Conservation (phyloP, 768 basidiomycete genomes). For the Suillus placidus region DNA sequence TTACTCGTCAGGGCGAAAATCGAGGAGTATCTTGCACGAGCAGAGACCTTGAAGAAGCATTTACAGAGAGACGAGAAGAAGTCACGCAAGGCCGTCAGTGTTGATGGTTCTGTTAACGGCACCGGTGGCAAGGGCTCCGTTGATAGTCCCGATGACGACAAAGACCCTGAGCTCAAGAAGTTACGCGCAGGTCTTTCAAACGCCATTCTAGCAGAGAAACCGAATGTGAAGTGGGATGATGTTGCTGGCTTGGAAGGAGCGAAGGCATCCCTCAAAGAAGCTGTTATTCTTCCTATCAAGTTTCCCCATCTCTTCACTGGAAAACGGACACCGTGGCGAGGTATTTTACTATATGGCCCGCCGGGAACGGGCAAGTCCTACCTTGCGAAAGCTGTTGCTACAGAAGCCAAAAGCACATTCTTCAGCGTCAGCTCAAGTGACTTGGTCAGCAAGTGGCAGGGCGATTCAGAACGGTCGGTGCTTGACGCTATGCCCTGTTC, state of each 20-base stretch:
- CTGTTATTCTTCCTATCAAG: slow-evolving; percentile 99
- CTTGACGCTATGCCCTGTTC: not conserved
- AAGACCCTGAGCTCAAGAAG: slow-evolving; percentile 95
- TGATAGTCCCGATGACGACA: slow-evolving; percentile 61
- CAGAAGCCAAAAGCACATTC: slow-evolving; percentile 99
- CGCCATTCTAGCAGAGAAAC: slow-evolving; percentile 91
- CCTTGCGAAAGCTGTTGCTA: slow-evolving; percentile 97
- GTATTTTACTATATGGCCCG: slow-evolving; percentile 95
- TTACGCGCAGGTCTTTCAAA: slow-evolving; percentile 86
- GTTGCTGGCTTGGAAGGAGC: slow-evolving; percentile 95
- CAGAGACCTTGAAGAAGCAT: slow-evolving; percentile 90
- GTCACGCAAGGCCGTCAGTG: slow-evolving; percentile 50
- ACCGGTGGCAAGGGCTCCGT: slow-evolving; percentile 51
- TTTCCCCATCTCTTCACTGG: slow-evolving; percentile 99
- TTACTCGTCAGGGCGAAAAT: slow-evolving; percentile 84
- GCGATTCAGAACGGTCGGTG: slow-evolving; percentile 91
- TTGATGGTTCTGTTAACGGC: slow-evolving; percentile 47
- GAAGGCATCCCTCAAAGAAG: slow-evolving; percentile 95
- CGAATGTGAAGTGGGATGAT: slow-evolving; percentile 98
- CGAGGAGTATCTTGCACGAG: slow-evolving; percentile 87
- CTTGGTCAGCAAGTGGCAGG: slow-evolving; percentile 99
- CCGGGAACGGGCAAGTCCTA: slow-evolving; percentile 98
- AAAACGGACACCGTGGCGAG: slow-evolving; percentile 96
- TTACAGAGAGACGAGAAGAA: slow-evolving; percentile 63
- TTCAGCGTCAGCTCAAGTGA: slow-evolving; percentile 95